These are phyloP conservation scores for Purshia tridentata DNA, from an alignment of 306 rosid species.

Conservation along the genomic window DNA sequence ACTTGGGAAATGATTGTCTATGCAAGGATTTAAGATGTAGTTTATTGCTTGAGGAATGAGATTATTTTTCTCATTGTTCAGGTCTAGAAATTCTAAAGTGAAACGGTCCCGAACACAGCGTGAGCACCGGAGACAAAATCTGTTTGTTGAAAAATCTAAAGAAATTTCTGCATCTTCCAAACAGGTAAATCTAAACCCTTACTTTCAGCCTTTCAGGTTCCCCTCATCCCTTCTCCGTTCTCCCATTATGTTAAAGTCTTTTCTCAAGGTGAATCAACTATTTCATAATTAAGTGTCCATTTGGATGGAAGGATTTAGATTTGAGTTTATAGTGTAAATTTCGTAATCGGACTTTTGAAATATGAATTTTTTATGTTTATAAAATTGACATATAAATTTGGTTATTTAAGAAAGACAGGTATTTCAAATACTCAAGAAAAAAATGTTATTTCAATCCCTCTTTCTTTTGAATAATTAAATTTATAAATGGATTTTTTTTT, in stretches of 20 bases:
- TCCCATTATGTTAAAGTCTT: not conserved
- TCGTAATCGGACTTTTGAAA: too few relatives aligned
- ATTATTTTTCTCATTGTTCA: constrained; percentile 23
- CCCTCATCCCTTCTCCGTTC: not conserved
- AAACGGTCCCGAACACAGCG: constrained; percentile 47
- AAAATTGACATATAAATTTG: too few relatives aligned
- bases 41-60: constrained; percentile 11
- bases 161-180: constrained; percentile 41
- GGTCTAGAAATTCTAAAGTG: constrained; percentile 55
- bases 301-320: too few relatives aligned
- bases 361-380: too few relatives aligned
- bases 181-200: constrained; percentile 34
- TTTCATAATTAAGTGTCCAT: not conserved
- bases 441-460: too few relatives aligned
- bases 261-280: not conserved
- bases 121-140: constrained; percentile 42
- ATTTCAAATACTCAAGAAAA: too few relatives aligned
- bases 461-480: too few relatives aligned
- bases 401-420: too few relatives aligned
- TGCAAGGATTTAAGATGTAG: not conserved
- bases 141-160: constrained; percentile 29
- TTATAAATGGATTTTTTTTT: too few relatives aligned
- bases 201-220: not conserved
- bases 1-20: not conserved
- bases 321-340: too few relatives aligned